Conservation (phyloP, 2,329 filamentous ascomycete genomes). For the Emergomyces pasteurianus region DNA sequence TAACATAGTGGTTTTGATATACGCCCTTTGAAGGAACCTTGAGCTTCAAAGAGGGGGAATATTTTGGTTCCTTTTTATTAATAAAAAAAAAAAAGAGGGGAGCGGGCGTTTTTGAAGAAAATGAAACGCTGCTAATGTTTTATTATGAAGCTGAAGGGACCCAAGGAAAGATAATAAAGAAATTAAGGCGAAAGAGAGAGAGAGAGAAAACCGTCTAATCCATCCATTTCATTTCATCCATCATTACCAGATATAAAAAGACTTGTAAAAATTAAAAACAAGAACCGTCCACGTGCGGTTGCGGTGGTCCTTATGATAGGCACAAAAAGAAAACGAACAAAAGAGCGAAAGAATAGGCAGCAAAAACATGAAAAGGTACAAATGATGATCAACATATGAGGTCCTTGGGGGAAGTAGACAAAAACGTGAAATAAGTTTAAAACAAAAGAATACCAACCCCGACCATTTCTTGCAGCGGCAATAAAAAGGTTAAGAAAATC, state of each 20-base stretch:
- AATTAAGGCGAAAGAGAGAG: neutral
- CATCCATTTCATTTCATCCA: constrained; percentile 1
- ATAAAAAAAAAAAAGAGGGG: neutral
- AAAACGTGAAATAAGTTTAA: too few relatives aligned
- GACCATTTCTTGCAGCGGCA: neutral
- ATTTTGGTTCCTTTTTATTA: neutral
- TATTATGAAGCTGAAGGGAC: too few relatives aligned
- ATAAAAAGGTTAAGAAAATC: neutral
- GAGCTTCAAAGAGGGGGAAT: too few relatives aligned
- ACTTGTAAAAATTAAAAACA: neutral
- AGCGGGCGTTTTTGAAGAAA: neutral
- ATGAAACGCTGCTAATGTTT: too few relatives aligned
- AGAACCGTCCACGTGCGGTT: too few relatives aligned
- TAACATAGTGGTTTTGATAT: too few relatives aligned
- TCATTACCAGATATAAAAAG: neutral
- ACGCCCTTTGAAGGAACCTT: too few relatives aligned
- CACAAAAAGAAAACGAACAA: neutral
- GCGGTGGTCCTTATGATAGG: neutral
- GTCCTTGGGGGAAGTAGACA: too few relatives aligned
- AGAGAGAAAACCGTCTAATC: neutral
- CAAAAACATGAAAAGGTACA: neutral
- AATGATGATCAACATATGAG: neutral
- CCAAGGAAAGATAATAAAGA: neutral
- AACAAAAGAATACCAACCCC: too few relatives aligned
- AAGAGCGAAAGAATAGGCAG: neutral